phyloP scores from a whole-genome alignment of 768 basidiomycete genomes.

The Podaxis sp. region DNA sequence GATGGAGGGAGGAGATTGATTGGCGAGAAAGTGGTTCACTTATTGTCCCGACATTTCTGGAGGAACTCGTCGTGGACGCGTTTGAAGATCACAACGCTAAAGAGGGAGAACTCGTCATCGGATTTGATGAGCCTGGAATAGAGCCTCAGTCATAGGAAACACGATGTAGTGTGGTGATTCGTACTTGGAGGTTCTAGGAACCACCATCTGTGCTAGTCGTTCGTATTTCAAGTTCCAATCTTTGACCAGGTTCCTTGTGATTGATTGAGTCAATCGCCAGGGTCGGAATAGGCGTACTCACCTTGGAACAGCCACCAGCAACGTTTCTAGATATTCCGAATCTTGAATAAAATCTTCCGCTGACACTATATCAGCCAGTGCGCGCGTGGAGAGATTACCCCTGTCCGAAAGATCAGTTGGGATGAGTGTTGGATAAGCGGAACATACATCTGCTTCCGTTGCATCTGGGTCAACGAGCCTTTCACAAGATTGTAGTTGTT shows the following conservation, averaged over 20 bases:
- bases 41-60: conserved; percentile 93
- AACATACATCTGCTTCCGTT: conserved; percentile 84
- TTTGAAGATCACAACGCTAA: conserved; percentile 83
- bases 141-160: conserved; percentile 11
- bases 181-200: conserved; percentile 87
- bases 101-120: conserved; percentile 88
- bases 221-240: conserved; percentile 93
- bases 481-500: conserved; percentile 93
- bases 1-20: not conserved
- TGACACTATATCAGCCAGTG: conserved; percentile 79
- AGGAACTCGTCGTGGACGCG: conserved; percentile 88
- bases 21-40: conserved; percentile 42
- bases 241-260: conserved; percentile 64
- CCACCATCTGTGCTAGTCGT: conserved; percentile 81
- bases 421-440: not conserved
- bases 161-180: conserved; percentile 18
- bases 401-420: conserved; percentile 11
- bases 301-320: conserved; percentile 94
- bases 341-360: conserved; percentile 79
- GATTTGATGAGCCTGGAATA: conserved; percentile 59
- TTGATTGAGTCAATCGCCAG: conserved; percentile 20
- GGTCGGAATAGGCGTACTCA: conserved; percentile 32
- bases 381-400: conserved; percentile 91
- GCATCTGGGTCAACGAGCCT: conserved; percentile 85
- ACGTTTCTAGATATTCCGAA: conserved; percentile 91